Conservation (phyloP, 2,329 filamentous ascomycete genomes). For the Endocalyx cinctus region DNA sequence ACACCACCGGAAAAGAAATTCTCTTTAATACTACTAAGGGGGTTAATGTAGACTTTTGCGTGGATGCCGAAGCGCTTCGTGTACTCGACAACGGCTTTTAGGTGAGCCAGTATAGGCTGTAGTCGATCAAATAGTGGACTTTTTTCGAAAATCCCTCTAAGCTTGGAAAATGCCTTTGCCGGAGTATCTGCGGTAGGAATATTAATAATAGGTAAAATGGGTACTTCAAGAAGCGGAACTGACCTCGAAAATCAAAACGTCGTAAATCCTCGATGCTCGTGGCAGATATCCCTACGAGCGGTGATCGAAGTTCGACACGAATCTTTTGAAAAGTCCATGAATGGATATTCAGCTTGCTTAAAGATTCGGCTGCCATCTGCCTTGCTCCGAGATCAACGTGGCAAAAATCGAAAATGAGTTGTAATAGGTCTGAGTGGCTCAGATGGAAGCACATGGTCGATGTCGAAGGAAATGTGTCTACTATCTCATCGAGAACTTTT, state of each 20-base stretch:
- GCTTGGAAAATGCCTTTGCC: slow-evolving; percentile 51
- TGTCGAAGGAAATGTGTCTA: slow-evolving; percentile 73
- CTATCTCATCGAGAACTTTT: slow-evolving; percentile 90
- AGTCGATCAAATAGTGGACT: slow-evolving; percentile 69
- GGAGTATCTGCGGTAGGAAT: slow-evolving; percentile 51
- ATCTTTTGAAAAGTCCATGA: slow-evolving; percentile 81
- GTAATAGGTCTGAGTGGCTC: slow-evolving; percentile 81
- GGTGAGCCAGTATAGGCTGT: slow-evolving; percentile 70
- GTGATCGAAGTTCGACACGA: slow-evolving; percentile 74
- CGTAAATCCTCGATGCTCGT: slow-evolving; percentile 88
- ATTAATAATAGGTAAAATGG: no score
- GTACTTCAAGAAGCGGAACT: no score
- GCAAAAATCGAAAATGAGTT: slow-evolving; percentile 86
- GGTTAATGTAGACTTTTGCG: slow-evolving; percentile 77
- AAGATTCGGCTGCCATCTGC: slow-evolving; percentile 69
- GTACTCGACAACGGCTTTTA: slow-evolving; percentile 74
- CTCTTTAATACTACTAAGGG: slow-evolving; percentile 84
- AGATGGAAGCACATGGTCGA: slow-evolving; percentile 82
- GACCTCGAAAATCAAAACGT: slow-evolving; percentile 84
- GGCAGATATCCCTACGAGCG: slow-evolving; percentile 74
- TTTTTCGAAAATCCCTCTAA: slow-evolving; percentile 57
- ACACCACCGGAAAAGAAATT: slow-evolving; percentile 83
- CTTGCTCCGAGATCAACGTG: slow-evolving; percentile 67
- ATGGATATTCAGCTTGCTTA: slow-evolving; percentile 83
- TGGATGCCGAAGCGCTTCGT: slow-evolving; percentile 69